A percentile compares a stretch with the other conserved stretches of the same genome.
Evolutionary conservation across 2,329 filamentous ascomycete genomes (phyloP).

Genomic region (Hypomyces perniciosus): DNA sequence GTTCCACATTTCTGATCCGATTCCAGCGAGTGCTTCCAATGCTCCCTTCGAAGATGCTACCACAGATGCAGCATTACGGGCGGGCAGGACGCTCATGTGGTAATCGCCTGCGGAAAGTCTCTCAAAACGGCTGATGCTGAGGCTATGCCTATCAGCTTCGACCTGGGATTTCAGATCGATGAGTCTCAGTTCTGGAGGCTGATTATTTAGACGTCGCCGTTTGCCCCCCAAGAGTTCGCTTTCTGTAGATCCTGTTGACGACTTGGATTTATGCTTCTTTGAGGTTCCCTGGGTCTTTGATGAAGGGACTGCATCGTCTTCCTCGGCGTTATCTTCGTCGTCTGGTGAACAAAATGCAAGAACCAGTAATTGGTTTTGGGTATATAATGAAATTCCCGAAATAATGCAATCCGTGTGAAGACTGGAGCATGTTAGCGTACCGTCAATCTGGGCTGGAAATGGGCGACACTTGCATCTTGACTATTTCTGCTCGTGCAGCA

Average conservation of each 20-base stretch:
- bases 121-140: conserved; percentile 82
- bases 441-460: background rate
- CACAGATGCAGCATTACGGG: conserved; percentile 59
- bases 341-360: conserved; percentile 83
- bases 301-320: conserved; percentile 22
- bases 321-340: conserved; percentile 53
- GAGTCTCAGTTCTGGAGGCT: conserved; percentile 81
- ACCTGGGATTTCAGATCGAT: conserved; percentile 85
- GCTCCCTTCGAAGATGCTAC: conserved; percentile 63
- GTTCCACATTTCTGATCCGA: conserved; percentile 79
- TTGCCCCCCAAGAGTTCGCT: conserved; percentile 60
- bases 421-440: conserved; percentile 35
- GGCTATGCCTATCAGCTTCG: conserved; percentile 78
- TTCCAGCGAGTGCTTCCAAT: conserved; percentile 66
- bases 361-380: conserved; percentile 80
- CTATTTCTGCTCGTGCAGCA: conserved; percentile 78
- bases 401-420: conserved; percentile 96
- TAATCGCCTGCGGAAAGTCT: conserved; percentile 84
- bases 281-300: conserved; percentile 17
- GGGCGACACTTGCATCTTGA: conserved; percentile 66
- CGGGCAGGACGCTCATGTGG: conserved; percentile 77
- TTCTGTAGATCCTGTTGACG: conserved; percentile 42
- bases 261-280: conserved; percentile 35
- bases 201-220: conserved; percentile 67
- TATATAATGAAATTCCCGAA: conserved; percentile 95